Base-by-base conservation (phyloP, 495 filamentous ascomycete genomes). In the Physcia stellaris region DNA sequence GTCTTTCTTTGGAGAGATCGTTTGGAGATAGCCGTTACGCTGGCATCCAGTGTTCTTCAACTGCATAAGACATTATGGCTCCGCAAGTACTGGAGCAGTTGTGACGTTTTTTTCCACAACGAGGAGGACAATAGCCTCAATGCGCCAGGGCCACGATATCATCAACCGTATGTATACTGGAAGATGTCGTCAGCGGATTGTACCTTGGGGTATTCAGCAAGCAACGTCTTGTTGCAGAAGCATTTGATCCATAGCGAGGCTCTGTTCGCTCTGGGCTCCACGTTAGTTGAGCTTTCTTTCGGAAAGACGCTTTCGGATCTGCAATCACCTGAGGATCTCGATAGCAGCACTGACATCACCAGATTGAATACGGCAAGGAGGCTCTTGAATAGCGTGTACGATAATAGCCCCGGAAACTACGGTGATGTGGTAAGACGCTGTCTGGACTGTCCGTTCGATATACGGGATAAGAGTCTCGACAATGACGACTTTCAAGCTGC, bases 21-120 rank as follows among this genome's bases (percentile, higher is more conserved):
- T 12, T 49, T 61, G 12, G 38, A 45, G 3, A 33, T 61, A 3
- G 59, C 59, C 6, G 46, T 48, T 2, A 51, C 40, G 20, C 47
- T 61, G 19, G 58, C 58, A 2, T 56, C 51, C 19, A 57, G 55
- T 26, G 58, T 60, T 4, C 42, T 61, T 3, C 50, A 55, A 21
- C 42, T 61, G n/a, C 45, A 61, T 29, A 46, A 49, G 22, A 56
- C 48, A 24, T 26, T 15, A 6, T 61, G 58, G 58, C 43, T 63
- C 0, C 43, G 46, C 20, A 28, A 33, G 10, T 21, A 51, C 18
- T 60, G 55, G 56, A 38, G 36, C 1, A 41, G 49, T n/a, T 33
- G 36, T 7, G 53, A 60, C 33, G 51, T 61, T 6, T 35, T 51
- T 6, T 48, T 42, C 37, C 27, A 43, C 19, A 26, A 20, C 16